phyloP scores from a whole-genome alignment of 2,329 filamentous ascomycete genomes.

The Alternaria consortialis region DNA sequence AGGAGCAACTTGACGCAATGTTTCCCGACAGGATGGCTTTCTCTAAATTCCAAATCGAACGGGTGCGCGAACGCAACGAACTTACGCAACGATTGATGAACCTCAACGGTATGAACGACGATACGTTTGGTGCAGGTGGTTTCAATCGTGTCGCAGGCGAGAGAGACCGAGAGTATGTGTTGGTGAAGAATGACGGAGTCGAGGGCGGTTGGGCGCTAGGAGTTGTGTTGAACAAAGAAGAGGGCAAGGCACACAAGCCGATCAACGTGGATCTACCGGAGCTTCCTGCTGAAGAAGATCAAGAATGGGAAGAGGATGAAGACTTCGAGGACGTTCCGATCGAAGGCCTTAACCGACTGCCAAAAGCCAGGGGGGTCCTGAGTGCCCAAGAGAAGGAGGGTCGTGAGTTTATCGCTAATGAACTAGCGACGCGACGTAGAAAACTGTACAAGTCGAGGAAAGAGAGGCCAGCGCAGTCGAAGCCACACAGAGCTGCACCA shows the following conservation, averaged over 20 bases:
- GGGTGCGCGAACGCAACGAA: conserved; percentile 91
- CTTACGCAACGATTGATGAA: conserved; percentile 95
- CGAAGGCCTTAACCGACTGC: conserved; percentile 84
- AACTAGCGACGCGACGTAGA: conserved; percentile 56
- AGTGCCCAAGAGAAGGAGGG: conserved; percentile 43
- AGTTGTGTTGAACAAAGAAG: conserved; percentile 86
- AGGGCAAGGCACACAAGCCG: conserved; percentile 82
- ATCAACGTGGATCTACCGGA: conserved; percentile 83
- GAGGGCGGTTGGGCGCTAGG: conserved; percentile 97
- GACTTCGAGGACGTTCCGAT: conserved; percentile 95
- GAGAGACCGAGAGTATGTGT: conserved; percentile 89
- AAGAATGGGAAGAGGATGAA: conserved; percentile 74
- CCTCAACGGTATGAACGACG: conserved; percentile 86
- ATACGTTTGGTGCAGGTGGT: conserved; percentile 70
- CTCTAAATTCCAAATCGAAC: conserved; percentile 93
- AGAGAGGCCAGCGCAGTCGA: conserved; percentile 23
- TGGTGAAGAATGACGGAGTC: conserved; percentile 93
- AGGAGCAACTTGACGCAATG: conserved; percentile 95
- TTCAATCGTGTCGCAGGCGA: conserved; percentile 80
- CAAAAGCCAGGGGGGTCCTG: conserved; percentile 62
- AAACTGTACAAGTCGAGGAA: conserved; percentile 58
- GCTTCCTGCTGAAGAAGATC: conserved; percentile 62
- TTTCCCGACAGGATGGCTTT: conserved; percentile 98
- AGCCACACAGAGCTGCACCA: conserved; percentile 29
- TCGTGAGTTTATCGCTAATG: conserved; percentile 47